Base-by-base conservation (phyloP, 108 stramenopile genomes). In the Nannochloropsis gaditana region DNA sequence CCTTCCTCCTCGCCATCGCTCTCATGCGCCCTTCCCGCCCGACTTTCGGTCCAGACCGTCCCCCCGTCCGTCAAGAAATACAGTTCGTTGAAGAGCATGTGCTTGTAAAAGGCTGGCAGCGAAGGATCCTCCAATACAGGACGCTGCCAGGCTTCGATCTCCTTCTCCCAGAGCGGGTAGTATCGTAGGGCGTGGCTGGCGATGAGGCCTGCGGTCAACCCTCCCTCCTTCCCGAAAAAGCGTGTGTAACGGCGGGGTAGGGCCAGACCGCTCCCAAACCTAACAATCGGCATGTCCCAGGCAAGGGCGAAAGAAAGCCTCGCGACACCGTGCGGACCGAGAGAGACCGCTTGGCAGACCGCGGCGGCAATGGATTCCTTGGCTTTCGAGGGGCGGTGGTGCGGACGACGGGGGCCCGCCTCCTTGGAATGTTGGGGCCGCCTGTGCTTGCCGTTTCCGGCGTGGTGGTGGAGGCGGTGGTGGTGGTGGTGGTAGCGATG, bases 41-140 rank as follows among this genome's bases (percentile, higher is more conserved):
- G 31, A n/a, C 45, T 45, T 21, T 90, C 90, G 9, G 80, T 79
- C 90, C 90, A 90, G 9, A 90, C 81, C n/a, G 86, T 73, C 11
- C 90, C 90, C 15, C 90, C 90, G 41, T 90, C 90, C 9, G 83
- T 44, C 44, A 90, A 80, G 45, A 84, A 90, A 79, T 90, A 90
- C 84, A 90, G 44, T 82, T 90, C 90, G 45, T 90, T 90, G 82
- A 90, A 88, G 17, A 90, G 82, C 84, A 84, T 86, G 44, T 45
- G 11, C 80, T 85, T 50, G 81, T 88, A 90, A 50, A 44, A 90
- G 17, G 0, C 41, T 21, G 87, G 87, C 44, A 88, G 80, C 21
- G 79, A 19, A 2, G 44, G 10, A 9, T 81, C 42, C 11, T n/a
- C 79, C 44, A 88, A 19, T 15, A 82, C 42, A 5, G 80, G 81